These are phyloP conservation scores for Esteya vermicola DNA, from an alignment of 2,329 filamentous ascomycete species.

Conservation along the genomic window DNA sequence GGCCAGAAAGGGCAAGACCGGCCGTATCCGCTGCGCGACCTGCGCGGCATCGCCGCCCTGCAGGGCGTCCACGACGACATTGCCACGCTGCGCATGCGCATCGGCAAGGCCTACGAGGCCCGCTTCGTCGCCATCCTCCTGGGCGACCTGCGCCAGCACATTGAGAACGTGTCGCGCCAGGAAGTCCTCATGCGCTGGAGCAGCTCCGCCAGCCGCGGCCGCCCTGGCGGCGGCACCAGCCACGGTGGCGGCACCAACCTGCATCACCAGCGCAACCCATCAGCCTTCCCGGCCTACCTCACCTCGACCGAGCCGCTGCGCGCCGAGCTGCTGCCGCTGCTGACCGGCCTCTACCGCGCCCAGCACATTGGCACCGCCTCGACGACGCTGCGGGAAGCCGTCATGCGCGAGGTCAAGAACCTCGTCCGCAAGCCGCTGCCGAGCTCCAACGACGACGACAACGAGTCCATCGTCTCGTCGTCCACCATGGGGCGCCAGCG, in stretches of 20 bases:
- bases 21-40: conserved; percentile 39
- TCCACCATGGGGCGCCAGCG: conserved; percentile 59
- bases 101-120: conserved; percentile 75
- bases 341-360: conserved; percentile 69
- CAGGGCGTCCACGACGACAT: conserved; percentile 70
- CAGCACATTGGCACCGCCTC: conserved; percentile 69
- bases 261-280: conserved; percentile 51
- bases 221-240: too few relatives aligned
- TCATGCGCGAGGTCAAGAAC: conserved; percentile 73
- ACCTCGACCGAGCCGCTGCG: conserved; percentile 57
- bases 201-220: conserved; percentile 56
- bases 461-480: conserved; percentile 72
- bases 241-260: too few relatives aligned
- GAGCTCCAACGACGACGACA: conserved; percentile 88
- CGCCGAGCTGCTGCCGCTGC: conserved; percentile 50
- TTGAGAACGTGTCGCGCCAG: conserved; percentile 53
- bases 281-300: conserved; percentile 66
- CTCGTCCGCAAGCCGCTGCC: conserved; percentile 76
- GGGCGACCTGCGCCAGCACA: conserved; percentile 66
- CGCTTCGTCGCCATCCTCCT: conserved; percentile 68
- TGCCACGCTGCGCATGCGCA: conserved; percentile 57
- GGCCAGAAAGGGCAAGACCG: neutral
- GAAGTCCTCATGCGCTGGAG: conserved; percentile 80
- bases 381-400: conserved; percentile 68
- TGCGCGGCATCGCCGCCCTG: conserved; percentile 64